A percentile compares a stretch with the other conserved stretches of the same genome.
phyloP scores from a whole-genome alignment of 2,329 filamentous ascomycete genomes.

The Dactylellina leptospora region DNA sequence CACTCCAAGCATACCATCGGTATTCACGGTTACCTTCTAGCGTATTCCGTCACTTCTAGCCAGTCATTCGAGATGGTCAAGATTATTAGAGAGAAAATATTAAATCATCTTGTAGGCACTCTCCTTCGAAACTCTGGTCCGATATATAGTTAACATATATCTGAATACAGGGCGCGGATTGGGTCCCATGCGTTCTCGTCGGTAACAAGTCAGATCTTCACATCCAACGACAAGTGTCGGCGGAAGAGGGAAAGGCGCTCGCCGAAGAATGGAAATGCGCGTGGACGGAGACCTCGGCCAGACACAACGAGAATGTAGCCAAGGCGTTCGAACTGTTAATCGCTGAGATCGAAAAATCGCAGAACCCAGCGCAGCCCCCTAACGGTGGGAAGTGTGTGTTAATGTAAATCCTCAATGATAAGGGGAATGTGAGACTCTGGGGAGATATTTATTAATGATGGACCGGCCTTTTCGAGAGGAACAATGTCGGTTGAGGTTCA shows the following conservation, averaged over 20 bases:
- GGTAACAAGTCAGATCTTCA: constrained; percentile 97
- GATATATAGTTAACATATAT: constrained; percentile 2
- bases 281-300: constrained; percentile 92
- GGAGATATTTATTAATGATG: too few relatives aligned
- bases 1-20: constrained; percentile 99
- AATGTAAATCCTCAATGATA: constrained; percentile 73
- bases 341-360: constrained; percentile 90
- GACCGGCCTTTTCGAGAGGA: too few relatives aligned
- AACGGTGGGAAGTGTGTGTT: constrained; percentile 81
- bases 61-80: constrained; percentile 97
- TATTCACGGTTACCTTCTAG: constrained; percentile 97
- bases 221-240: constrained; percentile 88
- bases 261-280: constrained; percentile 88
- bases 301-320: constrained; percentile 91
- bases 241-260: constrained; percentile 84
- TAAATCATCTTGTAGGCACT: constrained; percentile 83
- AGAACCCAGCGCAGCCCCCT: constrained; percentile 85
- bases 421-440: neutral
- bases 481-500: too few relatives aligned
- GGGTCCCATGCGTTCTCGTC: constrained; percentile 91
- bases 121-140: constrained; percentile 10
- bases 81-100: constrained; percentile 94
- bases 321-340: constrained; percentile 95
- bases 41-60: constrained; percentile 94
- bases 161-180: constrained; percentile 77